Percentiles rank a stretch among this genome's conserved stretches.
phyloP scores from a whole-genome alignment of 164 flowering plant genomes.

The Vitis labrusca region DNA sequence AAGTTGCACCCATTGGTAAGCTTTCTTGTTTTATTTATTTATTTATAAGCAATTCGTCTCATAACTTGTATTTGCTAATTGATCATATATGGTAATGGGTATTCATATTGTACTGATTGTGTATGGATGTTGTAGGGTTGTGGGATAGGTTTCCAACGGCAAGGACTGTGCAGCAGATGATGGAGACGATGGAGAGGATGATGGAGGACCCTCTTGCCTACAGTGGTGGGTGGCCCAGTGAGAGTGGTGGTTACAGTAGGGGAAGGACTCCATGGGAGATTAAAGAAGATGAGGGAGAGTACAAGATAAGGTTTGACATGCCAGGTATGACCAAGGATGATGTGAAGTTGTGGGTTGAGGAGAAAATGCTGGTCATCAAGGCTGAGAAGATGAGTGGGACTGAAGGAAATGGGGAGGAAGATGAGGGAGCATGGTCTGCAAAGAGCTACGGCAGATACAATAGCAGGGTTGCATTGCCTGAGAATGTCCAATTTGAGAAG shows the following conservation, averaged over 20 bases:
- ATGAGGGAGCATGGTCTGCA: conserved; percentile 59
- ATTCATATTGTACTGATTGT: neutral
- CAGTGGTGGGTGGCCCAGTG: conserved; percentile 29
- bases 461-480: conserved; percentile 74
- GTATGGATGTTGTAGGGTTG: conserved; percentile 35
- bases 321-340: conserved; percentile 87
- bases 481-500: conserved; percentile 69
- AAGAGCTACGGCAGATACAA: conserved; percentile 72
- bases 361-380: conserved; percentile 74
- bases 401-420: conserved; percentile 12
- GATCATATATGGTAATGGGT: too few species aligned
- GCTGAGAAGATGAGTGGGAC: conserved; percentile 52
- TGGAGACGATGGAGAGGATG: conserved; percentile 84
- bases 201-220: conserved; percentile 70
- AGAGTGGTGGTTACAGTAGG: conserved; percentile 39
- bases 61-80: too few species aligned
- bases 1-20: conserved; percentile 43
- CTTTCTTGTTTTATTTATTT: neutral
- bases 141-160: conserved; percentile 88
- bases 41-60: too few species aligned
- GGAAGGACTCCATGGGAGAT: conserved; percentile 94
- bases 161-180: conserved; percentile 79
- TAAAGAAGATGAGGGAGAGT: conserved; percentile 59
- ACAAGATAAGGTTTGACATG: conserved; percentile 84
- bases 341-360: conserved; percentile 82